Conservation (phyloP, 129 eudicot genomes). For the Silybum marianum region DNA sequence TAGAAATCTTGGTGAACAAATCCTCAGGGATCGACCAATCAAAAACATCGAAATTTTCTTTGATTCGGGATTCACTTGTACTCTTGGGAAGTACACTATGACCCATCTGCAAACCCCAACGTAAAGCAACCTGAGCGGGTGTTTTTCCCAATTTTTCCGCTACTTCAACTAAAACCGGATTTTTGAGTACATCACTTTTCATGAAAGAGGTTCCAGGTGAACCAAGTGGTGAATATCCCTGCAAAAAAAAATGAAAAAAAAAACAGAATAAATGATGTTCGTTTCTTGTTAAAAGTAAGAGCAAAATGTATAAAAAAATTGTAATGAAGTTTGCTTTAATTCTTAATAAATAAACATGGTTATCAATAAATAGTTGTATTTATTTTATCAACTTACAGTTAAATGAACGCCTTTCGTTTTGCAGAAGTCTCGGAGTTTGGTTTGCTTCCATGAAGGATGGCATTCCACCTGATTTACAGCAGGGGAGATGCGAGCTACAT, state of each 20-base stretch:
- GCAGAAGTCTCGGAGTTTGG: constrained; percentile 62
- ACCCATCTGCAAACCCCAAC: constrained; percentile 87
- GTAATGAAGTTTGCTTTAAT: background rate
- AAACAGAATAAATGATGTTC: background rate
- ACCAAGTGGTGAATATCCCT: constrained; percentile 89
- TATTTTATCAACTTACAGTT: constrained; percentile 51
- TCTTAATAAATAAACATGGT: background rate
- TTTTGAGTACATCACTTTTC: constrained; percentile 54
- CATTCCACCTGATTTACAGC: constrained; percentile 92
- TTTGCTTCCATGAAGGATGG: constrained; percentile 81
- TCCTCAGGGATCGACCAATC: constrained; percentile 84
- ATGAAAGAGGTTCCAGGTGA: constrained; percentile 58
- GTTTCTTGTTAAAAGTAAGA: background rate
- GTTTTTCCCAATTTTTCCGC: constrained; percentile 73
- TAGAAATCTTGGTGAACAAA: constrained; percentile 49
- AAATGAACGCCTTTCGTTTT: constrained; percentile 67
- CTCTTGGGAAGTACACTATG: constrained; percentile 81
- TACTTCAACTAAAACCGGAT: constrained; percentile 47
- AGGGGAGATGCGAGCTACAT: constrained; percentile 73
- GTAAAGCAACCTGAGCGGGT: constrained; percentile 85
- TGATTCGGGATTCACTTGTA: constrained; percentile 59
- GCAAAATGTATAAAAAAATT: background rate
- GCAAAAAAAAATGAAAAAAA: background rate
- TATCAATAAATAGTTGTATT: background rate
- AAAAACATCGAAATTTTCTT: constrained; percentile 61